These are phyloP conservation scores for Kwoniella sp. DNA, from an alignment of 768 basidiomycete genomes.

Conservation along the genomic window DNA sequence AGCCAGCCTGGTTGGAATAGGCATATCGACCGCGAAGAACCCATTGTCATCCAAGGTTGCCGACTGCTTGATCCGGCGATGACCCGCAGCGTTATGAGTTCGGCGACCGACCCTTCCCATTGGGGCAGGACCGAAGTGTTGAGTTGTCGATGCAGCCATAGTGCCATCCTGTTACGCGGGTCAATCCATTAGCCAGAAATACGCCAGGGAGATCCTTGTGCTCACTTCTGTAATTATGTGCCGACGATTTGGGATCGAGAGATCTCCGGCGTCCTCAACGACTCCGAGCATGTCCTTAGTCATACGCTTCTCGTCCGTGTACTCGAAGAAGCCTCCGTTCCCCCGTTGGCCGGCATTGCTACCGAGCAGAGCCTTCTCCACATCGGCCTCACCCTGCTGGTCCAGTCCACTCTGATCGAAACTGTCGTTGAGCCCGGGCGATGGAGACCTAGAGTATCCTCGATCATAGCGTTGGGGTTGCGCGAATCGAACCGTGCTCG, in stretches of 20 bases:
- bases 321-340: background rate
- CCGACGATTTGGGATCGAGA: conserved; percentile 10
- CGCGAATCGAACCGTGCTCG: conserved; percentile 25
- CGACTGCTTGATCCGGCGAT: conserved; percentile 39
- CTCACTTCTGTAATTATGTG: no score
- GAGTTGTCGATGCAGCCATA: conserved; percentile 23
- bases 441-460: conserved; percentile 16
- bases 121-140: conserved; percentile 49
- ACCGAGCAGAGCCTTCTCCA: conserved; percentile 26
- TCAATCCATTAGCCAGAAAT: background rate
- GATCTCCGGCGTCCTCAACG: conserved; percentile 21
- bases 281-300: conserved; percentile 14
- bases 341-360: conserved; percentile 4
- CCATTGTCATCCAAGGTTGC: conserved; percentile 43
- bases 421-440: conserved; percentile 16
- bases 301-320: conserved; percentile 4
- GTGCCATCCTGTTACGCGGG: conserved; percentile 2
- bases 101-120: conserved; percentile 40
- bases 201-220: background rate
- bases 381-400: conserved; percentile 9
- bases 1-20: conserved; percentile 43
- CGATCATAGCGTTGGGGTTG: conserved; percentile 4
- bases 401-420: conserved; percentile 10
- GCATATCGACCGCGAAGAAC: conserved; percentile 46
- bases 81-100: conserved; percentile 36